Evolutionary conservation across 331 rosid genomes (phyloP), one percentile per base, ranked within the genome.

Genomic region (Stylosanthes scabra): DNA sequence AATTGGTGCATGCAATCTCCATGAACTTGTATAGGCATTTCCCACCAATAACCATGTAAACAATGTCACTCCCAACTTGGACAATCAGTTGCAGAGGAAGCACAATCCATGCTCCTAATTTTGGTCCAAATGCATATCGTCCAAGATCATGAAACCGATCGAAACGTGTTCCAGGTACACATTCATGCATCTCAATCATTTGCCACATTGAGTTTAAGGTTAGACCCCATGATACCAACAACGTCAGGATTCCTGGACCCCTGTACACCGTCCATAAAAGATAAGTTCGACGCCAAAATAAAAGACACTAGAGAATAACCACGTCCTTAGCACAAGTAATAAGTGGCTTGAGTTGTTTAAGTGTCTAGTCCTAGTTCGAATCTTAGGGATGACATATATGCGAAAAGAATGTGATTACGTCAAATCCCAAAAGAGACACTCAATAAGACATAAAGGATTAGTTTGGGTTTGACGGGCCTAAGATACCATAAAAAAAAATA

Each of bases 181-280:
- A 91, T 74, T 93, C 98, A 59, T 93, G 97, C 65, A 93, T 85
- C 70, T 91, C 97, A 49, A 91, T 83, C 97, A 93, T 88, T 77
- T 93, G 98, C 97, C 98, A 91, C 91, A 93, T 75, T 39, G 98
- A 85, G 86, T 89, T 89, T 75, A 93, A 79, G 50, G 97, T 93
- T 75, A 93, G 75, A 72, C 92, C 86, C 97, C 98, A 93, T 7
- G 96, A 91, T 42, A 91, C 3, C 51, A 76, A 64, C 89, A 93
- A 40, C 56, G 81, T 82, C 84, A 88, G 20, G 20, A 83, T 86
- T 74, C 98, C 98, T 51, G 91, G 98, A 70, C 88, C 98, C 98
- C 97, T 93, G 83, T n/a, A n/a, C n/a, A n/a, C n/a, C n/a, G n/a
- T n/a, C n/a, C n/a, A n/a, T n/a, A n/a, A n/a, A n/a, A n/a, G n/a